Evolutionary conservation across 768 basidiomycete genomes (phyloP).

Genomic region (Trametes meyenii): DNA sequence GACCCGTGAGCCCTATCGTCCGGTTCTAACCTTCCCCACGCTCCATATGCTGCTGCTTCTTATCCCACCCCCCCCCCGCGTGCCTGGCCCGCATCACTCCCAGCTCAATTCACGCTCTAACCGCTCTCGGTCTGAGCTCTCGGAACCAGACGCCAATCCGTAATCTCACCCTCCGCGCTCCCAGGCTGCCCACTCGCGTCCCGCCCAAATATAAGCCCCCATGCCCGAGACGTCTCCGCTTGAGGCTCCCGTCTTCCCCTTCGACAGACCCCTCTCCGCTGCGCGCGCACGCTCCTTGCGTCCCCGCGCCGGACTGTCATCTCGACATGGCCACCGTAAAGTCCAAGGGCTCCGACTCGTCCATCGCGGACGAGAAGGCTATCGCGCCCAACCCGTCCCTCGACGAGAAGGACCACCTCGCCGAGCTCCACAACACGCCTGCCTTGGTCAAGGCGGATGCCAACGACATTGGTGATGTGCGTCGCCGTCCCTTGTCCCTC

Average conservation of each 20-base stretch:
- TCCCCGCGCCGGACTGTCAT: background rate
- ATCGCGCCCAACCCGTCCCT: background rate
- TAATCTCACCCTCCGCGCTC: too few relatives aligned
- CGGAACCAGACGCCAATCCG: too few relatives aligned
- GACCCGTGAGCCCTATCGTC: background rate
- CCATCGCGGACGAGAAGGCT: slow-evolving; percentile 25
- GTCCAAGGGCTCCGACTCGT: slow-evolving; percentile 16
- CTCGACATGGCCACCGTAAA: slow-evolving; percentile 24
- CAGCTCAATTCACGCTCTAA: background rate
- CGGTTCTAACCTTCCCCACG: background rate
- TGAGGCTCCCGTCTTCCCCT: background rate
- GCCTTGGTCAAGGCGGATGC: slow-evolving; percentile 12
- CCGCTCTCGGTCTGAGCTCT: too few relatives aligned
- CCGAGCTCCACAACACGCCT: slow-evolving; percentile 11
- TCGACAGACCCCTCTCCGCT: background rate
- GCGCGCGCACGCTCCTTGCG: background rate
- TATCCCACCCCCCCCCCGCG: background rate
- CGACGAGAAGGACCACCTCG: slow-evolving; percentile 15
- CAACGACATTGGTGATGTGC: slow-evolving; percentile 26
- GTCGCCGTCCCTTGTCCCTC: slow-evolving; percentile 36
- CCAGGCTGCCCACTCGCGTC: too few relatives aligned
- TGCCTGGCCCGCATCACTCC: background rate
- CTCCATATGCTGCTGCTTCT: slow-evolving; percentile 1
- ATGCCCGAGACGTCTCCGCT: background rate
- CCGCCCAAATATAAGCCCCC: background rate